Evolutionary conservation across 1,284 basidiomycete genomes (phyloP), one percentile per base, ranked within the genome.

Genomic region (Caloboletus firmus): DNA sequence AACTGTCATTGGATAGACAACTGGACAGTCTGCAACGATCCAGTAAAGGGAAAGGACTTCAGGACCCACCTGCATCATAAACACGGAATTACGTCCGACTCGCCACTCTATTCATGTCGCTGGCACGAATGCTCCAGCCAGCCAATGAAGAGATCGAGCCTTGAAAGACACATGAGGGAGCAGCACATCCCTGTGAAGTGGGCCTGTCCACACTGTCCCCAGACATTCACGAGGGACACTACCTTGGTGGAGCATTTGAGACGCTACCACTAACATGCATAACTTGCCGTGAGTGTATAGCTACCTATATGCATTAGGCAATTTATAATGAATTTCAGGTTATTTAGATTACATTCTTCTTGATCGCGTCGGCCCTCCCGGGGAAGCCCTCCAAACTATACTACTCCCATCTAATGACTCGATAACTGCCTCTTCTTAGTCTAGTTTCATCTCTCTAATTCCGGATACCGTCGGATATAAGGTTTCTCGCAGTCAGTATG

Each of bases 141-240:
- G 0, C 32, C 31, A 1, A 62, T 64, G 62, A 43, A 0, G 35
- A 55, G 13, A 35, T 9, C 57, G 0, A 54, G 58, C 15, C 50
- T 63, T 1, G 54, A 55, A 15, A 42, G 65, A 0, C 62, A 63
- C 9, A 3, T 49, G 4, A 45, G 15, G 1, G 62, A 65, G 5
- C 54, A 46, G 1, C 62, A 63, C 20, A 2, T 63, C 13, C 32
- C 40, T 0, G 39, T 22, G 1, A 52, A 3, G 9, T 63, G 62
- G 62, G 40, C 45, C 0, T 63, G 64, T 5, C 24, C 24, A 5
- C 3, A 0, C 2, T 67, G 63, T 18, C 0, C 0, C 4, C 5
- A 8, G 1, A 34, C 13, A 2, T 53, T 61, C 43, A 49, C 60
- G 6, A 58, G 62, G 43, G 45, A 55, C 0, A 1, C 3, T 0